Percentiles rank a stretch among this genome's conserved stretches.
Evolutionary conservation across 164 flowering plant species (phyloP).

Genomic region (Cinnamomum chago): DNA sequence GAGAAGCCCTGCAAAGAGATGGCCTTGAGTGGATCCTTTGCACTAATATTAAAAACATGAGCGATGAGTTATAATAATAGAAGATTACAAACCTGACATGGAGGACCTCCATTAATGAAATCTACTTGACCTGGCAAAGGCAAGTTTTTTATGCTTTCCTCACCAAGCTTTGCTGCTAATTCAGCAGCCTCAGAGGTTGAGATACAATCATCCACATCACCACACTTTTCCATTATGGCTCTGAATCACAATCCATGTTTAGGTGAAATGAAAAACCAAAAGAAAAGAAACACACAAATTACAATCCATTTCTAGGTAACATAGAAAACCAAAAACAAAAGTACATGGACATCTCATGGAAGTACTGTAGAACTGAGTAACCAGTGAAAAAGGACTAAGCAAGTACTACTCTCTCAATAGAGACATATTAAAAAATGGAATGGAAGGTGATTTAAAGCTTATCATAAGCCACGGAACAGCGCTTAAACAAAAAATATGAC

Average conservation of each 20-base stretch:
- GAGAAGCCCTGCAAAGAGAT: constrained; percentile 75
- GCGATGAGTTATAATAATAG: not conserved
- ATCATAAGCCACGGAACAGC: not conserved
- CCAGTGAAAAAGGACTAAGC: not conserved
- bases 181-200: constrained; percentile 77
- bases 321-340: no score
- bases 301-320: no score
- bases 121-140: constrained; percentile 96
- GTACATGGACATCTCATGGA: no score
- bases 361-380: not conserved
- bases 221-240: constrained; percentile 75
- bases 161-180: constrained; percentile 45
- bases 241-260: constrained; percentile 30
- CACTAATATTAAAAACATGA: not conserved
- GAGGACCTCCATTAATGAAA: constrained; percentile 97
- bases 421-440: not conserved
- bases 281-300: not conserved
- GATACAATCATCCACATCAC: constrained; percentile 76
- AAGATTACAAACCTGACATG: constrained; percentile 58
- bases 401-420: not conserved
- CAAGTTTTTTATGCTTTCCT: constrained; percentile 47
- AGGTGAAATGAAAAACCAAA: constrained; percentile 1
- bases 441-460: not conserved
- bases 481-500: not conserved
- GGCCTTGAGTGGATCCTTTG: not conserved